Evolutionary conservation across 768 basidiomycete genomes (phyloP).

Genomic region (Termitomyces sp.): DNA sequence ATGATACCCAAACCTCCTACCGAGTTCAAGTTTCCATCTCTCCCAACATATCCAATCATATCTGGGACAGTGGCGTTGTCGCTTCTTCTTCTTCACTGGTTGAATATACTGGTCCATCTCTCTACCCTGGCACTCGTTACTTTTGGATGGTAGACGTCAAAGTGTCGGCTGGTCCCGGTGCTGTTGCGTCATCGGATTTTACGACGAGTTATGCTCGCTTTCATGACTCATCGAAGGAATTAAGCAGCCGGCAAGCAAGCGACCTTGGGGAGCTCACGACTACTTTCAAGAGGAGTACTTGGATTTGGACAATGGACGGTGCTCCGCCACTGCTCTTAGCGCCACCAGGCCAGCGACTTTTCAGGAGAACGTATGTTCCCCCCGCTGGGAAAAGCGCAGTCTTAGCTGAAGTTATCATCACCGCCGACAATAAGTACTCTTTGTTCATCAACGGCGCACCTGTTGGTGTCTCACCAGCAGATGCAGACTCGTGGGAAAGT

Average conservation of each 20-base stretch:
- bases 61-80: slow-evolving; percentile 7
- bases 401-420: slow-evolving; percentile 10
- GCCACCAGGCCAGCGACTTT: slow-evolving; percentile 6
- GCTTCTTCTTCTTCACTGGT: slow-evolving; percentile 5
- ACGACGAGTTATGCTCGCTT: neutral
- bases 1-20: slow-evolving; percentile 7
- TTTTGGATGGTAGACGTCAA: slow-evolving; percentile 3
- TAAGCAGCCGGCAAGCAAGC: slow-evolving; percentile 2
- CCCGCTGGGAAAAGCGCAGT: slow-evolving; percentile 9
- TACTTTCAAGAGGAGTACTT: slow-evolving; percentile 5
- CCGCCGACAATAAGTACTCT: slow-evolving; percentile 9
- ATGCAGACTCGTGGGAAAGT: slow-evolving; percentile 4
- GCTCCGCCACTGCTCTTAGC: slow-evolving; percentile 1
- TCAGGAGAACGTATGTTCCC: slow-evolving; percentile 9
- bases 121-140: neutral
- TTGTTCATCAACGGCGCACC: slow-evolving; percentile 9
- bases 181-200: neutral
- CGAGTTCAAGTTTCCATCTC: slow-evolving; percentile 2
- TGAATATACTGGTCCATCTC: slow-evolving; percentile 6
- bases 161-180: neutral
- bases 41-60: neutral
- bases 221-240: neutral
- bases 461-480: slow-evolving; percentile 4
- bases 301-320: slow-evolving; percentile 13
- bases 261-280: slow-evolving; percentile 4